Evolutionary conservation across 805 yeast species (phyloP).

Genomic region (Pichia gijzeniarum): DNA sequence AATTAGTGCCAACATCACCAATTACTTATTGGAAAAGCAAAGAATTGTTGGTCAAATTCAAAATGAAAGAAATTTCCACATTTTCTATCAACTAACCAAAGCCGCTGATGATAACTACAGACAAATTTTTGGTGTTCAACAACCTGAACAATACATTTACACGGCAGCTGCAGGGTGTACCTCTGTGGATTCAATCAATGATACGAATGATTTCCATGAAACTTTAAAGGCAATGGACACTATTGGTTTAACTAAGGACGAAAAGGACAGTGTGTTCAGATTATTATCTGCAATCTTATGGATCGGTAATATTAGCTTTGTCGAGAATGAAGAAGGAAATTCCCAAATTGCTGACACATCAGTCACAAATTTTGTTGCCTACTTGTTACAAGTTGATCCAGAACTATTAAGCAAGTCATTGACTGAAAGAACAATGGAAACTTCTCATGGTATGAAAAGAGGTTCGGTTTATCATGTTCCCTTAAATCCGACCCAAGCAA

Average conservation of each 20-base stretch:
- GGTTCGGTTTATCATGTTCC: constrained; percentile 96
- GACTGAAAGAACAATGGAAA: constrained; percentile 79
- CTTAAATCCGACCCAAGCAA: constrained; percentile 84
- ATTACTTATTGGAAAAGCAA: constrained; percentile 88
- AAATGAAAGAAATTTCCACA: constrained; percentile 94
- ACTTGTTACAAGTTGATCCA: constrained; percentile 74
- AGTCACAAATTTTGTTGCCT: constrained; percentile 93
- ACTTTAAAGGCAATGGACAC: constrained; percentile 67
- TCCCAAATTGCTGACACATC: constrained; percentile 76
- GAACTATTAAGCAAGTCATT: constrained; percentile 59
- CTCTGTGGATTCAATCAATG: constrained; percentile 81
- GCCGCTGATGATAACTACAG: constrained; percentile 82
- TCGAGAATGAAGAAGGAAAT: constrained; percentile 82
- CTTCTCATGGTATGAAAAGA: constrained; percentile 80
- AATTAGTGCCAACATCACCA: constrained; percentile 91
- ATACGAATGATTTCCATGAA: constrained; percentile 67
- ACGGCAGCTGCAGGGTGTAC: constrained; percentile 85
- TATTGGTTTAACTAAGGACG: constrained; percentile 75
- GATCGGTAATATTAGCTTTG: constrained; percentile 89
- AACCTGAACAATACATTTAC: constrained; percentile 87
- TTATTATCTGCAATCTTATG: constrained; percentile 80
- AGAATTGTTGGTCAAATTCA: constrained; percentile 93
- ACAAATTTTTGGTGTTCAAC: constrained; percentile 81
- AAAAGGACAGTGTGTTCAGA: constrained; percentile 87
- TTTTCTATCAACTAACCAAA: constrained; percentile 92